These are phyloP conservation scores for Trichoderma breve DNA, from an alignment of 2,329 filamentous ascomycete genomes.

Conservation along the genomic window DNA sequence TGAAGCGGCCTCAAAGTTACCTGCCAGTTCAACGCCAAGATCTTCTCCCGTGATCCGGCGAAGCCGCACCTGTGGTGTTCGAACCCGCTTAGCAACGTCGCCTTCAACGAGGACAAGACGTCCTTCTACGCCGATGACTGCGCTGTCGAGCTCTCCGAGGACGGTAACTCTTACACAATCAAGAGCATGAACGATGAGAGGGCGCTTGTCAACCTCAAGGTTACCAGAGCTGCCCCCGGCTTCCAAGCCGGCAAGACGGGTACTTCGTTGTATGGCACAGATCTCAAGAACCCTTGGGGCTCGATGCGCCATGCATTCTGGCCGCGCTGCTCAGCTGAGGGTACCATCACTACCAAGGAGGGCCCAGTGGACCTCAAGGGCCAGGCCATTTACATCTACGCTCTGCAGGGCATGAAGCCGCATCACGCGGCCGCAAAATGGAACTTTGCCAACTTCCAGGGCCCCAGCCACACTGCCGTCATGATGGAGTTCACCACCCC, in stretches of 20 bases:
- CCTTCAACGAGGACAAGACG: conserved; percentile 80
- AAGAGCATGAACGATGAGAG: conserved; percentile 83
- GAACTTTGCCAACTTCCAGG: conserved; percentile 94
- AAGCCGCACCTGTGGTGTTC: conserved; percentile 81
- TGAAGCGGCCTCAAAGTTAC: conserved; percentile 82
- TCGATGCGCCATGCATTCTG: conserved; percentile 91
- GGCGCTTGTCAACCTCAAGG: conserved; percentile 80
- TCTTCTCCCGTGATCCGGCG: conserved; percentile 73
- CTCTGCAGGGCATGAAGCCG: conserved; percentile 97
- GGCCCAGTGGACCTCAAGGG: conserved; percentile 81
- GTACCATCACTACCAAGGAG: conserved; percentile 78
- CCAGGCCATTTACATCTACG: conserved; percentile 75
- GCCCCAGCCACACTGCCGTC: conserved; percentile 78
- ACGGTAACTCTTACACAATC: conserved; percentile 79
- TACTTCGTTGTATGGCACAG: conserved; percentile 80
- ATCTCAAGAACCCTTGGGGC: conserved; percentile 84
- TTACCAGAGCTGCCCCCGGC: conserved; percentile 73
- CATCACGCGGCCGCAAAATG: conserved; percentile 90
- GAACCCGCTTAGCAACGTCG: conserved; percentile 72
- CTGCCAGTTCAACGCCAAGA: conserved; percentile 89
- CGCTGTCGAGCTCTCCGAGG: conserved; percentile 80
- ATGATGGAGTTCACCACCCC: conserved; percentile 97
- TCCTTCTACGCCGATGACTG: conserved; percentile 85
- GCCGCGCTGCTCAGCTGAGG: conserved; percentile 80
- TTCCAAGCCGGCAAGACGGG: conserved; percentile 85